These are phyloP conservation scores for Fusarium avenaceum DNA, from an alignment of 2,329 filamentous ascomycete genomes.

Conservation along the genomic window DNA sequence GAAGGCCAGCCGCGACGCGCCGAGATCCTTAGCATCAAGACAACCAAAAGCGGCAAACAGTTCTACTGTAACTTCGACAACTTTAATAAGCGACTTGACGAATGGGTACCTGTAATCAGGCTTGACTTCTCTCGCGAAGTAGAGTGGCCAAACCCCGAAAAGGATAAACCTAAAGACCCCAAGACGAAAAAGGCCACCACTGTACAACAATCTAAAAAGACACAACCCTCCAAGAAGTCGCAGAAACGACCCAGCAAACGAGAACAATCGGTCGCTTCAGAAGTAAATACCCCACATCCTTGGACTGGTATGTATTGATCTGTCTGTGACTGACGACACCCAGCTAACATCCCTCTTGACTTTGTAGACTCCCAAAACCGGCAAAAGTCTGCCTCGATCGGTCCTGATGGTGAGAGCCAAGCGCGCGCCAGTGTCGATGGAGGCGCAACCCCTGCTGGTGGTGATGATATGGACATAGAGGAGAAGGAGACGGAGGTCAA, in stretches of 20 bases:
- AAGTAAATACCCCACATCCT: slow-evolving; percentile 67
- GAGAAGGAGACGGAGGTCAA: slow-evolving; percentile 62
- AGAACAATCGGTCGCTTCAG: slow-evolving; percentile 67
- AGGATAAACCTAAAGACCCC: slow-evolving; percentile 79
- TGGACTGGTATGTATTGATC: slow-evolving; percentile 57
- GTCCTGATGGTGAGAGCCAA: slow-evolving; percentile 61
- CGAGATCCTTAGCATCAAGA: slow-evolving; percentile 94
- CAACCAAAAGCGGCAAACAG: slow-evolving; percentile 86
- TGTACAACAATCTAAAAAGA: slow-evolving; percentile 67
- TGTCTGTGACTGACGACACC: background rate
- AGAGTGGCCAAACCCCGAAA: slow-evolving; percentile 95
- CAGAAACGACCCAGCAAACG: slow-evolving; percentile 69
- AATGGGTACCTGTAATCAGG: slow-evolving; percentile 87
- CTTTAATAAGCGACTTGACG: slow-evolving; percentile 88
- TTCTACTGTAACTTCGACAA: slow-evolving; percentile 99
- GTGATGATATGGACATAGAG: slow-evolving; percentile 69
- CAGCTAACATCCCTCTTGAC: slow-evolving; percentile 52
- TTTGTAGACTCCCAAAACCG: slow-evolving; percentile 63
- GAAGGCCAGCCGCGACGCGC: slow-evolving; percentile 91
- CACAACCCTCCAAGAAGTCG: slow-evolving; percentile 69
- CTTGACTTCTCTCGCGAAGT: slow-evolving; percentile 92
- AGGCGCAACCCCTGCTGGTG: slow-evolving; percentile 60
- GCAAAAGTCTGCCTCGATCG: slow-evolving; percentile 59
- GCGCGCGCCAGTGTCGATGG: slow-evolving; percentile 59
- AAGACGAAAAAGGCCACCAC: slow-evolving; percentile 80